Evolutionary conservation across 73 alveolate species (phyloP).

Genomic region (Tetrahymena borealis): DNA sequence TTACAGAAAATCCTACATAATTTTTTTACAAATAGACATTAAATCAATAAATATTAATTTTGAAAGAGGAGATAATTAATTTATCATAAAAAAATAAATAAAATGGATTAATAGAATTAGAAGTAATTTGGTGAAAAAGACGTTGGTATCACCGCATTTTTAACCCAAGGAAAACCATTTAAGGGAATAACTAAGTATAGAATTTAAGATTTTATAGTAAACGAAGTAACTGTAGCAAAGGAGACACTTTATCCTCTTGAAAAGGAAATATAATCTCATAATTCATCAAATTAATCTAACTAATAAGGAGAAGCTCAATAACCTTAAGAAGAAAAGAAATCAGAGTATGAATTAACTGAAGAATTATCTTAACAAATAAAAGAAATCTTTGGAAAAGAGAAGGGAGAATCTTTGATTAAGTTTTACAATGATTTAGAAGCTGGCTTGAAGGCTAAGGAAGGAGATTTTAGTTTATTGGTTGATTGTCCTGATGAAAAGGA

Average conservation of each 20-base stretch:
- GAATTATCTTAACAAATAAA: conserved; percentile 24
- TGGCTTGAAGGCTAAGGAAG: conserved; percentile 36
- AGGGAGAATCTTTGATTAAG: conserved; percentile 28
- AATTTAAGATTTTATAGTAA: conserved; percentile 90
- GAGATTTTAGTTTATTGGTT: conserved; percentile 17
- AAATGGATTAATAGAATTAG: neutral
- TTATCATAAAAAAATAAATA: neutral
- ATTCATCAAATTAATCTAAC: conserved; percentile 25
- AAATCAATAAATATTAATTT: too few species aligned
- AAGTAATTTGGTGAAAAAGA: conserved; percentile 8
- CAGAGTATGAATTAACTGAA: conserved; percentile 27
- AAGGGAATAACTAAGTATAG: conserved; percentile 83
- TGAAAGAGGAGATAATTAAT: too few species aligned
- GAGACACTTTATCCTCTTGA: conserved; percentile 62
- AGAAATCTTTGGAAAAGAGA: conserved; percentile 46
- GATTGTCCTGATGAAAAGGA: conserved; percentile 52
- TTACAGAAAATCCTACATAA: too few species aligned
- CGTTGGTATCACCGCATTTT: conserved; percentile 37
- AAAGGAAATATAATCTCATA: conserved; percentile 50
- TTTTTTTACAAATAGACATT: too few species aligned
- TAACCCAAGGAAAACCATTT: conserved; percentile 35
- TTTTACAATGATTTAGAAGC: conserved; percentile 47
- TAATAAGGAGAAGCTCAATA: conserved; percentile 43
- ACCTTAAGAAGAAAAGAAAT: conserved; percentile 36
- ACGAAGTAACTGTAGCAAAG: conserved; percentile 85